These are phyloP conservation scores for Plasmodium inui DNA, from an alignment of 169 alveolate species.

Conservation along the genomic window DNA sequence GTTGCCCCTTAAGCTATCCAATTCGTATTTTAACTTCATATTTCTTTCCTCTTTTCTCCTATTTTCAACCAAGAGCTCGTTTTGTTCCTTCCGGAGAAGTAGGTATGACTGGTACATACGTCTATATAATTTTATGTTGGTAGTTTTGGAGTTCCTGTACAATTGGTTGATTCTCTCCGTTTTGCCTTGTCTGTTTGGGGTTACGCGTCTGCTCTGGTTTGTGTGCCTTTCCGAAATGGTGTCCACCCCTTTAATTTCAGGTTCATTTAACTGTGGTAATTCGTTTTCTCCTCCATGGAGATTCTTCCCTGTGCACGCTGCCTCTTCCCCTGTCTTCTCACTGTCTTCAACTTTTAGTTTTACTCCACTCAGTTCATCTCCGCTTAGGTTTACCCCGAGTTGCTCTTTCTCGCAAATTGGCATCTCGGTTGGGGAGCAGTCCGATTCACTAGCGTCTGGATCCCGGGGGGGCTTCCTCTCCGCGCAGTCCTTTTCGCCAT, in stretches of 20 bases:
- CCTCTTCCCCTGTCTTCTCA: background rate
- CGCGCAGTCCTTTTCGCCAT: background rate
- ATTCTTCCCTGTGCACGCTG: background rate
- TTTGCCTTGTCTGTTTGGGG: background rate
- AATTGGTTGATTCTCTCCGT: conserved; percentile 40
- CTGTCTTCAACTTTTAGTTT: background rate
- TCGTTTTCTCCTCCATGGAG: background rate
- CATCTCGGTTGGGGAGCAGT: background rate
- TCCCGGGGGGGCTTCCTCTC: background rate
- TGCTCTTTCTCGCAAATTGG: background rate
- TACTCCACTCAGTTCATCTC: background rate
- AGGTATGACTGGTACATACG: conserved; percentile 73
- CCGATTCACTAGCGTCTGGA: background rate
- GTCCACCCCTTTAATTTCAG: background rate
- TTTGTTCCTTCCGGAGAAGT: conserved; percentile 38
- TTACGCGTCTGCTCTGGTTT: background rate
- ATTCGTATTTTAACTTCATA: conserved; percentile 70
- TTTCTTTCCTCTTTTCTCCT: conserved; percentile 30
- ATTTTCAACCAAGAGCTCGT: conserved; percentile 20
- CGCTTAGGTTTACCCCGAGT: background rate
- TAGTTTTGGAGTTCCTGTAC: conserved; percentile 37
- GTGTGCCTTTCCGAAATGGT: background rate
- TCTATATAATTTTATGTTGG: conserved; percentile 46
- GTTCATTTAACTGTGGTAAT: background rate
- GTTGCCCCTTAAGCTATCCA: conserved; percentile 24